Base-by-base conservation (phyloP, 495 filamentous ascomycete genomes). In the Podospora pseudoanserina region DNA sequence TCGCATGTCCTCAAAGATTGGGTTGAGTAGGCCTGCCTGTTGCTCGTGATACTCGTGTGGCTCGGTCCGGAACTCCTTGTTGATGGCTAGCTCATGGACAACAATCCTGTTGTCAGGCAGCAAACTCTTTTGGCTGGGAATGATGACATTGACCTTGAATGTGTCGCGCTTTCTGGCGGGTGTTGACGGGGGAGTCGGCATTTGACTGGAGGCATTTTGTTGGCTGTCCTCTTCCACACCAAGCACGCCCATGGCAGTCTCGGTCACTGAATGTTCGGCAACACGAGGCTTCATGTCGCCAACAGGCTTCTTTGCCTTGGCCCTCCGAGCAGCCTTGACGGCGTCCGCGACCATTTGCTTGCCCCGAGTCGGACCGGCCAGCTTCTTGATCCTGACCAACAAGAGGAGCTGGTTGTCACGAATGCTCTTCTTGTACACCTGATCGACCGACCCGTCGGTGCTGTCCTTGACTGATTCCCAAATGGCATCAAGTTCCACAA, bases 381-480 rank as follows among this genome's bases (percentile, higher is more conserved):
- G 86, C 68, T 91, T 91, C 78, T 96, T 94, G 71, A 99, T 92
- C 63, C 92, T 82, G 57, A 93, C 92, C 67, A 98, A 86, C 30
- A 99, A 83, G 63, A 96, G 86, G 20, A 96, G 86, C 75, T 99
- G 95, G 73, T 97, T 97, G 70, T 97, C 90, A 13, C 92, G 86
- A 67, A 99, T 97, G 53, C 94, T 96, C 73, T 97, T 89, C 67
- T 89, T 88, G 76, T 97, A 99, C 62, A 97, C 93, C 56, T 89
- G 89, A 53, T 94, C 88, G 28, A 96, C 95, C 26, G 89, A 88
- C n/a, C 89, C 91, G 54, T 91, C 89, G 20, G 86, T 89, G 69
- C 94, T 91, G 76, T 96, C 88, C 72, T 98, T 98, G 74, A 98
- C 94, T 9, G 92, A 94, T 75, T 97, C 93, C 89, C 93, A 97